Evolutionary conservation across 108 stramenopile species (phyloP).

Genomic region (Ochromonas danica): DNA sequence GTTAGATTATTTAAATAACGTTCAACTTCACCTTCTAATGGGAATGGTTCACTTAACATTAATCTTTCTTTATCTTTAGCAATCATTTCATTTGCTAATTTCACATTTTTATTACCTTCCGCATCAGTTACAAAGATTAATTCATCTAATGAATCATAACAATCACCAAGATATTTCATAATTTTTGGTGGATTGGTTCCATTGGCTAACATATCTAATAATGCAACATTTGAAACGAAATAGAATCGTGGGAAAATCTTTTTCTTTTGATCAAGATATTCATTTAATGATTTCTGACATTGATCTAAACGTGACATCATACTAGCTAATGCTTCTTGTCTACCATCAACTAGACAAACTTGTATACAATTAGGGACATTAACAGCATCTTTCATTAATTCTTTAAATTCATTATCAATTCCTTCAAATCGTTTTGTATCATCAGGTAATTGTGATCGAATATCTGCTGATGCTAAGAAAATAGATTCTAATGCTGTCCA

Average conservation of each 20-base stretch:
- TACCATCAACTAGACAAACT: constrained; percentile 74
- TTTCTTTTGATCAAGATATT: constrained; percentile 87
- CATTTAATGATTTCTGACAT: constrained; percentile 84
- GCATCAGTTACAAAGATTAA: constrained; percentile 65
- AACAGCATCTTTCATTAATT: constrained; percentile 79
- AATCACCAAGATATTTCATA: constrained; percentile 81
- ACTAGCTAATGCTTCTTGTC: constrained; percentile 64
- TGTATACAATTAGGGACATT: constrained; percentile 68
- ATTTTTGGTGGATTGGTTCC: constrained; percentile 82
- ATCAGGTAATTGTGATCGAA: constrained; percentile 78
- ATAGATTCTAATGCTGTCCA: constrained; percentile 82
- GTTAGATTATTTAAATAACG: constrained; percentile 75
- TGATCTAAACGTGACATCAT: constrained; percentile 77
- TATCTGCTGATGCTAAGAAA: constrained; percentile 80
- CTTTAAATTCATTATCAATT: constrained; percentile 80
- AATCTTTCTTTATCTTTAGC: constrained; percentile 79
- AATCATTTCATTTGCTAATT: constrained; percentile 69
- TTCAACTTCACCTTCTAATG: constrained; percentile 81
- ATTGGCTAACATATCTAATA: constrained; percentile 84
- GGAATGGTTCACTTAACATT: constrained; percentile 63
- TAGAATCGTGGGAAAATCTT: constrained; percentile 88
- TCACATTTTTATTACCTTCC: constrained; percentile 55
- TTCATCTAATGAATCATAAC: constrained; percentile 77
- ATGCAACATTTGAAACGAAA: constrained; percentile 79
- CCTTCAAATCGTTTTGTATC: constrained; percentile 85